phyloP scores from a whole-genome alignment of 2,329 filamentous ascomycete genomes.

The Cordyceps militaris region DNA sequence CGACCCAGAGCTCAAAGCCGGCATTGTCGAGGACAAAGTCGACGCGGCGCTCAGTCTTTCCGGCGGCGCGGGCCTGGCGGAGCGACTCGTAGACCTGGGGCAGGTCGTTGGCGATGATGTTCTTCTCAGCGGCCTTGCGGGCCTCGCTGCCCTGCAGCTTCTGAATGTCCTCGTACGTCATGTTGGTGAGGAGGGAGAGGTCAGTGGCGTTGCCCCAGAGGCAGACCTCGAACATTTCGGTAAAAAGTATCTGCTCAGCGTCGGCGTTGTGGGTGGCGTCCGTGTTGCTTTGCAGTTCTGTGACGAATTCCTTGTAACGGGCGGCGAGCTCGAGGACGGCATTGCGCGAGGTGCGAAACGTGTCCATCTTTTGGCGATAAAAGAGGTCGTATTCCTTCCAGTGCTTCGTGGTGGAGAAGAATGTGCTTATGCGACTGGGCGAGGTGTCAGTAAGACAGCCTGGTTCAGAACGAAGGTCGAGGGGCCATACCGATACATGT shows the following conservation, averaged over 20 bases:
- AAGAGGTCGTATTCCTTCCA: slow-evolving; percentile 94
- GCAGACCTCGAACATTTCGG: slow-evolving; percentile 93
- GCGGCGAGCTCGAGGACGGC: slow-evolving; percentile 76
- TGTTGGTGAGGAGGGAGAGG: slow-evolving; percentile 78
- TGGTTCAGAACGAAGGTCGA: neutral
- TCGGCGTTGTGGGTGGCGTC: slow-evolving; percentile 50
- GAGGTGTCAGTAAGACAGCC: slow-evolving; percentile 16
- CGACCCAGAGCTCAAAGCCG: slow-evolving; percentile 94
- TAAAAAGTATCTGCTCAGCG: slow-evolving; percentile 72
- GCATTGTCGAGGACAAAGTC: slow-evolving; percentile 97
- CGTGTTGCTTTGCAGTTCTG: slow-evolving; percentile 52
- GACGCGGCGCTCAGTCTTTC: slow-evolving; percentile 64
- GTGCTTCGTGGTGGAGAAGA: slow-evolving; percentile 67
- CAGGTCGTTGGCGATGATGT: slow-evolving; percentile 86
- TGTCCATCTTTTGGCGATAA: slow-evolving; percentile 79
- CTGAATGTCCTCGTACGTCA: slow-evolving; percentile 94
- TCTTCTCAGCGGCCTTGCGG: slow-evolving; percentile 79
- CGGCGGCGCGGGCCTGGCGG: slow-evolving; percentile 54
- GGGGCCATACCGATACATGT: slow-evolving; percentile 55
- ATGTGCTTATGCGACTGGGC: slow-evolving; percentile 63
- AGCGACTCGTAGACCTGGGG: slow-evolving; percentile 63
- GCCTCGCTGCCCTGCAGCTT: slow-evolving; percentile 87
- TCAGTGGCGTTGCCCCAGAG: slow-evolving; percentile 97
- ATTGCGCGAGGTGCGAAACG: slow-evolving; percentile 84
- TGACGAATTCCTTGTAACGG: slow-evolving; percentile 68